Percentiles rank a stretch among this genome's conserved stretches.
Evolutionary conservation across 176 grass and related monocot species (phyloP).

Genomic region (Ampelocalamus luodianensis): DNA sequence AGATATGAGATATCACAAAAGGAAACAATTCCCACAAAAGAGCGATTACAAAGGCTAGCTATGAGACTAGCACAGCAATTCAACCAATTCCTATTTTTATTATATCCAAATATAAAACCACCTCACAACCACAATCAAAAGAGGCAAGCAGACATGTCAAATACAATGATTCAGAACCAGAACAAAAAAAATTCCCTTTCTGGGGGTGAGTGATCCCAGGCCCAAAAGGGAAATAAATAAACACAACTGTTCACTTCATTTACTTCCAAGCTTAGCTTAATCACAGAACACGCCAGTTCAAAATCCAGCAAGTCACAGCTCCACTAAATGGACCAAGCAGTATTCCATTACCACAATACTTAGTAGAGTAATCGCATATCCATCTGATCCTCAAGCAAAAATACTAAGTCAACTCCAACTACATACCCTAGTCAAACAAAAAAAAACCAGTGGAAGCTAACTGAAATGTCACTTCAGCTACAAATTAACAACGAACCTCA

Average conservation of each 20-base stretch:
- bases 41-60: conserved; percentile 6
- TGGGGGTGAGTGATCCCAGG: background rate
- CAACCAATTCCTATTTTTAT: background rate
- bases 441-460: conserved; percentile 18
- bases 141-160: background rate
- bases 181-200: background rate
- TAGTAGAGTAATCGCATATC: background rate
- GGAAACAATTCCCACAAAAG: background rate
- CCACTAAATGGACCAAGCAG: background rate
- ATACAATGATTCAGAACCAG: conserved; percentile 24
- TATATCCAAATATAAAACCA: background rate
- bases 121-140: background rate
- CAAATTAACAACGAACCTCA: background rate
- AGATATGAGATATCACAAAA: conserved; percentile 1
- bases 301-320: background rate
- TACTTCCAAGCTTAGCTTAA: conserved; percentile 5
- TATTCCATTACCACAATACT: background rate
- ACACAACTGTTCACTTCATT: conserved; percentile 4
- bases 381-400: background rate
- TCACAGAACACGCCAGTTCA: conserved; percentile 12
- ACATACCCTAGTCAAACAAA: conserved; percentile 31
- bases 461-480: conserved; percentile 11
- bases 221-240: background rate
- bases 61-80: background rate
- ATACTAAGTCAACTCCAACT: conserved; percentile 30